Conservation (phyloP, 2,329 filamentous ascomycete species). For the Pseudogymnoascus sp. region DNA sequence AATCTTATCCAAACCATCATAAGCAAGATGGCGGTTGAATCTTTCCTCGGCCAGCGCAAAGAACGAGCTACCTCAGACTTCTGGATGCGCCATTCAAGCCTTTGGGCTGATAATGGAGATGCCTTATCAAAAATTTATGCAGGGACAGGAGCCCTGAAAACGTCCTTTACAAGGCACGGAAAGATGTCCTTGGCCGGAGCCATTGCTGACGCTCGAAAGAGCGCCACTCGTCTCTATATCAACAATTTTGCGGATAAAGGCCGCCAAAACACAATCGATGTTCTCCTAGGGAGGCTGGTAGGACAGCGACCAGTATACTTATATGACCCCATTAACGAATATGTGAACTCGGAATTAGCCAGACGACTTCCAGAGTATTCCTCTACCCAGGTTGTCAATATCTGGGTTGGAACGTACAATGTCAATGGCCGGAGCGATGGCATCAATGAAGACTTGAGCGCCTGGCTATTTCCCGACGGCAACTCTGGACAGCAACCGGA, state of each 20-base stretch:
- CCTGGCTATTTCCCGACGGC: slow-evolving; percentile 73
- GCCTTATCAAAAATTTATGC: slow-evolving; percentile 92
- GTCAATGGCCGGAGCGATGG: slow-evolving; percentile 82
- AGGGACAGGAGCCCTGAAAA: slow-evolving; percentile 90
- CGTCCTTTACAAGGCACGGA: slow-evolving; percentile 85
- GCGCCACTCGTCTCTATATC: slow-evolving; percentile 86
- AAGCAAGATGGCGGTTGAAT: slow-evolving; percentile 84
- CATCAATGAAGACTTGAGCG: slow-evolving; percentile 68
- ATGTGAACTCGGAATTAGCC: slow-evolving; percentile 68
- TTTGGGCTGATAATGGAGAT: slow-evolving; percentile 98
- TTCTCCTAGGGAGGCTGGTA: slow-evolving; percentile 77
- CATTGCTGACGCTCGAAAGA: slow-evolving; percentile 92
- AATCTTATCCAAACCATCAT: slow-evolving; percentile 95
- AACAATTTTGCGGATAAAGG: slow-evolving; percentile 96
- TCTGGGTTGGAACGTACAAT: slow-evolving; percentile 86
- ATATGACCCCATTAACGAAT: slow-evolving; percentile 92
- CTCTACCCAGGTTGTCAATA: slow-evolving; percentile 63
- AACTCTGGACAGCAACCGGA: slow-evolving; percentile 58
- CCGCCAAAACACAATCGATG: slow-evolving; percentile 88
- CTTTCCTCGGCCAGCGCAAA: slow-evolving; percentile 68
- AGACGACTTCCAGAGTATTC: slow-evolving; percentile 67
- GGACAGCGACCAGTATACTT: slow-evolving; percentile 78
- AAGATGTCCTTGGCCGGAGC: slow-evolving; percentile 95
- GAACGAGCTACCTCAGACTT: slow-evolving; percentile 70
- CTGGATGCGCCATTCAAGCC: slow-evolving; percentile 82